These are phyloP conservation scores for Pezicula neosporulosa DNA, from an alignment of 2,329 filamentous ascomycete genomes.

Conservation along the genomic window DNA sequence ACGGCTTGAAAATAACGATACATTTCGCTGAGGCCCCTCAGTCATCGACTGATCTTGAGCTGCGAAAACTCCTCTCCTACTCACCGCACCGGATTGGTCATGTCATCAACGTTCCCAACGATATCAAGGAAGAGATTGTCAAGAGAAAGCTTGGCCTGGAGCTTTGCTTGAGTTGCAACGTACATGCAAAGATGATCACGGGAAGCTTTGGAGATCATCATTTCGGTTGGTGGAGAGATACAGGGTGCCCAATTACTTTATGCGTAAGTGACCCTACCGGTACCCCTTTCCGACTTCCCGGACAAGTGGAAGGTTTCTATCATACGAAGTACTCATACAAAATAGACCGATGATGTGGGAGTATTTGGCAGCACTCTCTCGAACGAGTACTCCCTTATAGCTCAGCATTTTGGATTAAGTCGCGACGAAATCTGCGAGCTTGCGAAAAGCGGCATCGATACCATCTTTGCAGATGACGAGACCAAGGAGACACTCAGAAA, in stretches of 20 bases:
- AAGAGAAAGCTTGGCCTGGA: slow-evolving; percentile 61
- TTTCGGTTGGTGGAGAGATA: slow-evolving; percentile 69
- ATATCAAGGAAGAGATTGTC: slow-evolving; percentile 53
- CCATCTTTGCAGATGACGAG: slow-evolving; percentile 62
- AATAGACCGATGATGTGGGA: slow-evolving; percentile 77
- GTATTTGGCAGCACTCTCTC: slow-evolving; percentile 75
- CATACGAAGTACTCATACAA: background rate
- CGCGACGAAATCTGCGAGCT: slow-evolving; percentile 46
- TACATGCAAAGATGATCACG: slow-evolving; percentile 68
- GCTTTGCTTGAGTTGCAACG: slow-evolving; percentile 78
- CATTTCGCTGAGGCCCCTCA: slow-evolving; percentile 72
- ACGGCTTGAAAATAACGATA: slow-evolving; percentile 62
- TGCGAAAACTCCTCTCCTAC: slow-evolving; percentile 62
- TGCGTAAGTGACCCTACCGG: slow-evolving; percentile 51
- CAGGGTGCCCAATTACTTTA: slow-evolving; percentile 59
- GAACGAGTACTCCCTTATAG: slow-evolving; percentile 72
- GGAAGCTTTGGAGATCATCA: slow-evolving; percentile 68
- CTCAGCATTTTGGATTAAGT: slow-evolving; percentile 62
- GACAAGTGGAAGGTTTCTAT: background rate
- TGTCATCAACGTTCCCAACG: slow-evolving; percentile 69
- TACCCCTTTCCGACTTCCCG: background rate
- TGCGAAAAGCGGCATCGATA: slow-evolving; percentile 56
- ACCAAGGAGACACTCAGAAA: slow-evolving; percentile 55
- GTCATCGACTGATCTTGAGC: slow-evolving; percentile 55
- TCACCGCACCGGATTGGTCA: slow-evolving; percentile 69